phyloP scores from a whole-genome alignment of 2,329 filamentous ascomycete species.

The Claviceps sp. region DNA sequence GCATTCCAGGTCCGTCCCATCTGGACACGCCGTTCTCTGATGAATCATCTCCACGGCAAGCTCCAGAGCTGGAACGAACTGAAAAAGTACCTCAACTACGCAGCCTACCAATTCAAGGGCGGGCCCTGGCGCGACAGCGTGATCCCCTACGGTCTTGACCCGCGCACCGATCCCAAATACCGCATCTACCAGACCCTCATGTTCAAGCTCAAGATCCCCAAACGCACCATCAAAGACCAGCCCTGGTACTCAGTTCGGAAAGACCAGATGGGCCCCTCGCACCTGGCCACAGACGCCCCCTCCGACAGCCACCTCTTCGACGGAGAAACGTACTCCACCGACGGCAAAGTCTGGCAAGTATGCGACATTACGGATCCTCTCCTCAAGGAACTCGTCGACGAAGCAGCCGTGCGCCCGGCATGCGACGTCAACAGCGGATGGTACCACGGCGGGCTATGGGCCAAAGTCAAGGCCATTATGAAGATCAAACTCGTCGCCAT shows the following conservation, averaged over 20 bases:
- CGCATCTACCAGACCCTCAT: constrained; percentile 80
- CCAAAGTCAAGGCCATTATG: constrained; percentile 77
- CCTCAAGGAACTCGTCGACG: constrained; percentile 51
- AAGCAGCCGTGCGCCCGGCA: constrained; percentile 41
- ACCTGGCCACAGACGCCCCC: constrained; percentile 24
- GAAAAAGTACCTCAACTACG: constrained; percentile 66
- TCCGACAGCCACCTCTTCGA: constrained; percentile 65
- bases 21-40: constrained; percentile 72
- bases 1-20: constrained; percentile 65
- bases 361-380: constrained; percentile 82
- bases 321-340: constrained; percentile 56
- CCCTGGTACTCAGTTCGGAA: constrained; percentile 36
- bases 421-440: constrained; percentile 64
- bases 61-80: constrained; percentile 43
- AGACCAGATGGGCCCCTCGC: constrained; percentile 24
- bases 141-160: constrained; percentile 75
- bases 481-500: constrained; percentile 68
- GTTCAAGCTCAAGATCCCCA: constrained; percentile 56
- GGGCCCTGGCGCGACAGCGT: constrained; percentile 87
- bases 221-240: constrained; percentile 30
- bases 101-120: constrained; percentile 83
- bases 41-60: constrained; percentile 51
- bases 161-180: constrained; percentile 60
- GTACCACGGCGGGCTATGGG: constrained; percentile 70
- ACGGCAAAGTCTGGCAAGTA: constrained; percentile 88